phyloP scores from a whole-genome alignment of 306 rosid species.

The Vicia sativa region DNA sequence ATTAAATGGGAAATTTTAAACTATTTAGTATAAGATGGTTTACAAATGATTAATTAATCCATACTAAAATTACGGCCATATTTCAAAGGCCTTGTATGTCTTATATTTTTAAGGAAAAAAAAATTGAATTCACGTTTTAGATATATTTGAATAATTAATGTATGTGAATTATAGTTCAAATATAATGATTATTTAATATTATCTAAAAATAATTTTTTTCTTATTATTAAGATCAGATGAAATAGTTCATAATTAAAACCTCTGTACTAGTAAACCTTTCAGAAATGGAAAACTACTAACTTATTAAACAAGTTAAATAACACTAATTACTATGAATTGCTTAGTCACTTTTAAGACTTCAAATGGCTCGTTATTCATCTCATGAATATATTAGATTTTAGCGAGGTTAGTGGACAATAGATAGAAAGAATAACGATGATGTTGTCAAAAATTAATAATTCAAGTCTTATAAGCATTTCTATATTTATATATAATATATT shows the following conservation, averaged over 20 bases:
- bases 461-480: too few relatives aligned
- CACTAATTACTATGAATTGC: background rate
- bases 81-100: background rate
- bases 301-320: background rate
- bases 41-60: background rate
- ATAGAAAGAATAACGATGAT: background rate
- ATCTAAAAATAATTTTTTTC: too few relatives aligned
- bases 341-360: background rate
- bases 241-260: too few relatives aligned
- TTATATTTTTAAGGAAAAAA: too few relatives aligned
- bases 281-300: conserved; percentile 2
- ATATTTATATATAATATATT: too few relatives aligned
- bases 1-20: background rate
- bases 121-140: too few relatives aligned
- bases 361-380: background rate
- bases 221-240: too few relatives aligned
- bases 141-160: too few relatives aligned
- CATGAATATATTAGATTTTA: too few relatives aligned
- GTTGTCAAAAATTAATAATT: too few relatives aligned
- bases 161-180: too few relatives aligned
- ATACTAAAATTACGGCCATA: background rate
- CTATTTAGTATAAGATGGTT: background rate
- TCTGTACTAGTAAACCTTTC: background rate
- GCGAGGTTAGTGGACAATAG: background rate
- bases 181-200: too few relatives aligned